These are phyloP conservation scores for Bothriochloa decipiens DNA, from an alignment of 176 grass and related monocot species.

Conservation along the genomic window DNA sequence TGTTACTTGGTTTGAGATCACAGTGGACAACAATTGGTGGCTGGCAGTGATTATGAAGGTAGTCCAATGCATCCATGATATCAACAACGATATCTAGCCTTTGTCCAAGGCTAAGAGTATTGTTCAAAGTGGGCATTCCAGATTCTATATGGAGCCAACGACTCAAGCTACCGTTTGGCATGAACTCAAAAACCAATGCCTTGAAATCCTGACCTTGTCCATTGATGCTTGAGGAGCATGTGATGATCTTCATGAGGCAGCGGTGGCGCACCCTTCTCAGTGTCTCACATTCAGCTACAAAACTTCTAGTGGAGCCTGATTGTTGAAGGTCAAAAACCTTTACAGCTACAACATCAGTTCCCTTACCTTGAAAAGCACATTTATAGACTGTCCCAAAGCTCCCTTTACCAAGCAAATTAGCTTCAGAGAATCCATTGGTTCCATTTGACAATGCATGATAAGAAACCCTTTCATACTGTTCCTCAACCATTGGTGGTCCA, in stretches of 20 bases:
- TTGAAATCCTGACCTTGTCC: slow-evolving; percentile 38
- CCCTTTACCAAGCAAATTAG: slow-evolving; percentile 21
- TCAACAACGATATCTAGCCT: slow-evolving; percentile 20
- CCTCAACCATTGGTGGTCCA: neutral
- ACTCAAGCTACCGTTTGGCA: slow-evolving; percentile 32
- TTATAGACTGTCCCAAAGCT: slow-evolving; percentile 20
- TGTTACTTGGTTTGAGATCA: slow-evolving; percentile 64
- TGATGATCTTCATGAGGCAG: slow-evolving; percentile 39
- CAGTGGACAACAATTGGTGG: slow-evolving; percentile 46
- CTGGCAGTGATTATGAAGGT: slow-evolving; percentile 27
- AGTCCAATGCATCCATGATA: neutral
- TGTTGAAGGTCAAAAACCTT: slow-evolving; percentile 43
- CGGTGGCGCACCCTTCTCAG: slow-evolving; percentile 14
- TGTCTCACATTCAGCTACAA: slow-evolving; percentile 36
- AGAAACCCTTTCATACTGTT: neutral
- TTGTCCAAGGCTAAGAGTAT: slow-evolving; percentile 18
- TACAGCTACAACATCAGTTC: neutral
- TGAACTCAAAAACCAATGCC: slow-evolving; percentile 39
- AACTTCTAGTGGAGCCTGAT: slow-evolving; percentile 32
- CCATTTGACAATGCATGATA: slow-evolving; percentile 16
- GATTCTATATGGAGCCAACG: neutral
- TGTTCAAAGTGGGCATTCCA: neutral
- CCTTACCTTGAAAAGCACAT: neutral
- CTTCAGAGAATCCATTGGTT: slow-evolving; percentile 25
- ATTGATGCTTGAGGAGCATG: slow-evolving; percentile 31